phyloP scores from a whole-genome alignment of 495 filamentous ascomycete species.

The Saxophila tyrrhenica region DNA sequence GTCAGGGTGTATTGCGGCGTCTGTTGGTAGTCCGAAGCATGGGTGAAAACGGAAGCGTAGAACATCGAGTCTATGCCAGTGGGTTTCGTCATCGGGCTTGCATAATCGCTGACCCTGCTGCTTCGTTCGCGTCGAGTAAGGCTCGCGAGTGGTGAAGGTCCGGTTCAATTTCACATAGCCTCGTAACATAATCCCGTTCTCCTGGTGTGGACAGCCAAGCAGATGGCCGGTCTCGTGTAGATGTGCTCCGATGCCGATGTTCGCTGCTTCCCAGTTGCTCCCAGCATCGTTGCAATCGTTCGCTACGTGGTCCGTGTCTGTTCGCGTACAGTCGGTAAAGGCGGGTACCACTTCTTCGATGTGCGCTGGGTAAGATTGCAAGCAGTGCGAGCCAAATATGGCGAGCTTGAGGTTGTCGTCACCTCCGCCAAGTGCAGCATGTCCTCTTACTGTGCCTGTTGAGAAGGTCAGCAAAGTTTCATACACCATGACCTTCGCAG shows the following conservation, averaged over 20 bases:
- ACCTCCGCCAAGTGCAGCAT: constrained; percentile 66
- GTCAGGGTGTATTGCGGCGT: constrained; percentile 52
- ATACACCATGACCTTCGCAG: too few species aligned
- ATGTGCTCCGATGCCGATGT: constrained; percentile 84
- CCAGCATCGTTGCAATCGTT: constrained; percentile 78
- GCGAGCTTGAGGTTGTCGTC: constrained; percentile 64
- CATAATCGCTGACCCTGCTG: constrained; percentile 63
- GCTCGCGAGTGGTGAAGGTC: constrained; percentile 66
- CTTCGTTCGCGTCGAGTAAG: constrained; percentile 74
- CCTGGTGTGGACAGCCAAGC: constrained; percentile 79
- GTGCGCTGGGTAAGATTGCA: constrained; percentile 75
- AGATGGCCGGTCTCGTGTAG: constrained; percentile 80
- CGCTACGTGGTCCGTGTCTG: constrained; percentile 66
- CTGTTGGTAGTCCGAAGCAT: constrained; percentile 74
- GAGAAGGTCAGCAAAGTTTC: too few species aligned
- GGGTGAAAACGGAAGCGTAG: constrained; percentile 84
- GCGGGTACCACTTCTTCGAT: constrained; percentile 79
- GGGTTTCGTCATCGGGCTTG: constrained; percentile 64
- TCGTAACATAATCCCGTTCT: constrained; percentile 74
- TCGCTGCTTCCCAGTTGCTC: constrained; percentile 84
- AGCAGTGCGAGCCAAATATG: constrained; percentile 79
- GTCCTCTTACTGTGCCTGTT: constrained; percentile 49
- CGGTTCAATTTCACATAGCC: constrained; percentile 77
- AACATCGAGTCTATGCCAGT: constrained; percentile 80
- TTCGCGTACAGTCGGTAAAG: constrained; percentile 78